These are phyloP conservation scores for Fusarium pilosicola DNA, from an alignment of 2,329 filamentous ascomycete species.

Conservation along the genomic window DNA sequence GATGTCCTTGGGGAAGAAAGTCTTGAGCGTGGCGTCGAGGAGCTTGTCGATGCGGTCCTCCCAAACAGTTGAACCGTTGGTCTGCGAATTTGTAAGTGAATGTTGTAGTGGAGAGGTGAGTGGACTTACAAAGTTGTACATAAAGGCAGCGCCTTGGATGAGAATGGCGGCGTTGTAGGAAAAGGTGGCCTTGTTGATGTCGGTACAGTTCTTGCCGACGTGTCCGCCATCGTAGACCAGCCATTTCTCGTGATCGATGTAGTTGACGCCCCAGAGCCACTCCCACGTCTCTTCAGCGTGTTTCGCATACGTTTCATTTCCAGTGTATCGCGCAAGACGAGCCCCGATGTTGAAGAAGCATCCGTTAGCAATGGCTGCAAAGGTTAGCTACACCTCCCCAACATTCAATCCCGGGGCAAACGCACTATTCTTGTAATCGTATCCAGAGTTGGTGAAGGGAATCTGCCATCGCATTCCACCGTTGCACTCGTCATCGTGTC, in stretches of 20 bases:
- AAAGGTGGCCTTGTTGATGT: slow-evolving; percentile 71
- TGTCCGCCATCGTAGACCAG: slow-evolving; percentile 73
- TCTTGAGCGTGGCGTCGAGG: slow-evolving; percentile 58
- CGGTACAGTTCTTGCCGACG: slow-evolving; percentile 66
- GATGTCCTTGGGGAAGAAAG: slow-evolving; percentile 67
- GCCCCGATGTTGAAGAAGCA: slow-evolving; percentile 73
- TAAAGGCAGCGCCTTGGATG: slow-evolving; percentile 70
- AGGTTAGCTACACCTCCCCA: not conserved
- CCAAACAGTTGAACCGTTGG: slow-evolving; percentile 65
- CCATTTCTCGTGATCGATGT: slow-evolving; percentile 69
- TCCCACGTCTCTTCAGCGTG: slow-evolving; percentile 71
- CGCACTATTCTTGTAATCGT: slow-evolving; percentile 76
- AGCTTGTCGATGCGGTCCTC: slow-evolving; percentile 64
- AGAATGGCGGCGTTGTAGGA: slow-evolving; percentile 73
- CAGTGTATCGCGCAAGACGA: slow-evolving; percentile 76
- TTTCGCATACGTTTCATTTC: slow-evolving; percentile 71
- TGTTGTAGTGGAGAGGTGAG: rapidly evolving
- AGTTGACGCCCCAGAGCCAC: slow-evolving; percentile 64
- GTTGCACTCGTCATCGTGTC: slow-evolving; percentile 71
- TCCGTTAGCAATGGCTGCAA: slow-evolving; percentile 66
- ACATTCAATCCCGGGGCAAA: not conserved
- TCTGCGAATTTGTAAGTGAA: slow-evolving; percentile 49
- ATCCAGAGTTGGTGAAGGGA: slow-evolving; percentile 77
- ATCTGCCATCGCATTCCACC: slow-evolving; percentile 84
- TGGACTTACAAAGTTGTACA: slow-evolving; percentile 70